Evolutionary conservation across 139 green algal species (phyloP).

Genomic region (Spirogloea muscicola): DNA sequence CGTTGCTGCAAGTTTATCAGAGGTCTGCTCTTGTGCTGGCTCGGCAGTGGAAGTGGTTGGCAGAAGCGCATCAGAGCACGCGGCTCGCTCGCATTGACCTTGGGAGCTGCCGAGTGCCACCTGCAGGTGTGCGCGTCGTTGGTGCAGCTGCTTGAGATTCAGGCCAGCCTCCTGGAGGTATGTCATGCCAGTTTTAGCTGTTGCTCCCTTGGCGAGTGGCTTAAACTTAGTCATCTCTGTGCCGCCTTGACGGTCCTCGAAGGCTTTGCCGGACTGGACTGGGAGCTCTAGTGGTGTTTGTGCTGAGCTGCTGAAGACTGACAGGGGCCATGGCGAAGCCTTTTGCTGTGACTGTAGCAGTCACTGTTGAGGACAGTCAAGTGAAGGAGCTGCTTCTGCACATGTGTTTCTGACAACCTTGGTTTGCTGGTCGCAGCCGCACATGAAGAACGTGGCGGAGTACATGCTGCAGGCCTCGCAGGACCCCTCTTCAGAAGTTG

Average conservation of each 20-base stretch:
- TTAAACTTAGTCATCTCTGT: background rate
- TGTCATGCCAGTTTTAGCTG: background rate
- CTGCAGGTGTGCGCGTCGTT: conserved; percentile 76
- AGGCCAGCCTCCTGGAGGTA: conserved; percentile 69
- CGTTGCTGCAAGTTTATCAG: no score
- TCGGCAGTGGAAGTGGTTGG: no score
- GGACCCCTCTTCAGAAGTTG: conserved; percentile 68
- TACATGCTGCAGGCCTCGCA: conserved; percentile 88
- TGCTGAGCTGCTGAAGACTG: no score
- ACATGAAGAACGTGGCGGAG: conserved; percentile 79
- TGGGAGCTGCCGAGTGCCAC: no score
- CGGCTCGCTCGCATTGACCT: no score
- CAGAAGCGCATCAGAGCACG: no score
- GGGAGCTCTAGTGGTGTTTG: no score
- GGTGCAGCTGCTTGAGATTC: conserved; percentile 67
- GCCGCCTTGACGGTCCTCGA: background rate
- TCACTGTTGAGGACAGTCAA: no score
- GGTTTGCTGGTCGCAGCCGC: conserved; percentile 12
- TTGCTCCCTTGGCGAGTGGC: background rate
- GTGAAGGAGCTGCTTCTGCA: no score
- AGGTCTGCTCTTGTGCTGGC: no score
- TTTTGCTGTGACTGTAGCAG: no score
- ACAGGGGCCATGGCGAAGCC: no score
- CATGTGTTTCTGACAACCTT: background rate
- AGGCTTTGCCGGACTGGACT: background rate